Percentiles rank a stretch among this genome's conserved stretches.
Evolutionary conservation across 306 rosid genomes (phyloP).

Genomic region (Cotoneaster glaucophyllus): DNA sequence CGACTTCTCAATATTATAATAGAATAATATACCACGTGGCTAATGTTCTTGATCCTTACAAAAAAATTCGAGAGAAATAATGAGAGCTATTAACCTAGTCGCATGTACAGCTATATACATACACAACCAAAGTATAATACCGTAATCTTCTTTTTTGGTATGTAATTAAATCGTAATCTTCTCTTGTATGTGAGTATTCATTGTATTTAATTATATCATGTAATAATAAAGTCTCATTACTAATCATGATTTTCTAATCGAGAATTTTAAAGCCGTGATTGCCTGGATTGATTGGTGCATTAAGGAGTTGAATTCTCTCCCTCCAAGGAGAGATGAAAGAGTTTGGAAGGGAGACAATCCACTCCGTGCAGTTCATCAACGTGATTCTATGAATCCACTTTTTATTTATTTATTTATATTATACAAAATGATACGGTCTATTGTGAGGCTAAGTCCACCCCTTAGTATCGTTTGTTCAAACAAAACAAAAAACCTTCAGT

Average conservation of each 20-base stretch:
- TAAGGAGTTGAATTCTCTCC: not conserved
- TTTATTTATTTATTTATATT: too few species aligned
- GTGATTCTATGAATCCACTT: not conserved
- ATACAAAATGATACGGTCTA: not conserved
- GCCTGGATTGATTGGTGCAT: not conserved
- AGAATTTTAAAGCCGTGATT: not conserved
- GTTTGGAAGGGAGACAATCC: too few species aligned
- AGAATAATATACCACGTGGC: not conserved
- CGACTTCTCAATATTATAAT: not conserved
- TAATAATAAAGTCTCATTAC: not conserved
- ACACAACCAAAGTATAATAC: not conserved
- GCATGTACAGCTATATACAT: not conserved
- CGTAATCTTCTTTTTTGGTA: not conserved
- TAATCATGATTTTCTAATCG: not conserved
- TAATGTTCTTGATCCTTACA: not conserved
- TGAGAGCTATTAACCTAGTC: not conserved
- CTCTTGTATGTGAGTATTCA: not conserved
- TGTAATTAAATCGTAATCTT: not conserved
- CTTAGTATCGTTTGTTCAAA: too few species aligned
- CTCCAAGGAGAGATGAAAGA: too few species aligned
- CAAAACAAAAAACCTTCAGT: too few species aligned
- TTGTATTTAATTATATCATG: not conserved
- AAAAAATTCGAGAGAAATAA: not conserved
- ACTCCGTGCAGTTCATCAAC: not conserved
- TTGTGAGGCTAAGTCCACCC: too few species aligned